Evolutionary conservation across 2,329 filamentous ascomycete genomes (phyloP), one percentile per base, ranked within the genome.

Genomic region (Penicillium sp.): DNA sequence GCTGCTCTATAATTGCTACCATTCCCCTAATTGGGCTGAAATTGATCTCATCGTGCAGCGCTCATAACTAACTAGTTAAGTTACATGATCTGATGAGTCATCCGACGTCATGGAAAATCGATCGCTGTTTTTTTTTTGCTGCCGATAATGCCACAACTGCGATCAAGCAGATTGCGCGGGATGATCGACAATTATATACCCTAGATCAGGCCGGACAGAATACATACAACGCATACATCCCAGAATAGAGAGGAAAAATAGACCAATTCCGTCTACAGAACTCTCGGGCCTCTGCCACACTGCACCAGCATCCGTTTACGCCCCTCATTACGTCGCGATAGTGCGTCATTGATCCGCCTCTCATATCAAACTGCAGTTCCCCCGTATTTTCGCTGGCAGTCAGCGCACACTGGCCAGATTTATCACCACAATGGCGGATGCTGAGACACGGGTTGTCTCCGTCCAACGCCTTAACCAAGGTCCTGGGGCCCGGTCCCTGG

Each of bases 381-480:
- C 57, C 59, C 68, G 65, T 54, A 43, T 65, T 52, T 56, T 66
- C 49, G 66, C 68, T 67, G 69, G 69, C 66, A 63, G 61, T 63
- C 67, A 64, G 67, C 64, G 65, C 63, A 67, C 64, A 61, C 61
- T 67, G 57, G 57, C 51, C 51, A 64, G 65, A 60, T 56, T 57
- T 18, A 50, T 66, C 33, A 63, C 55, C 31, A 66, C 53, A 8
- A 62, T 64, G 62, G 46, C 64, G 44, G 48, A 55, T 47, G 62
- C 53, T 22, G 66, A 70, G 56, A 60, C 75, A 33, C 70, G 72
- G 31, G 70, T 77, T 44, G 59, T 74, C 25, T 68, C 74, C 9
- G 73, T 77, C 20, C 69, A 71, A 31, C 67, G 70, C 51, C 65
- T 77, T 25, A 75, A 71, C 61, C 54, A 72, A 45, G 68, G 65